Base-by-base conservation (phyloP, 2,329 filamentous ascomycete genomes). In the Periconia digitata region DNA sequence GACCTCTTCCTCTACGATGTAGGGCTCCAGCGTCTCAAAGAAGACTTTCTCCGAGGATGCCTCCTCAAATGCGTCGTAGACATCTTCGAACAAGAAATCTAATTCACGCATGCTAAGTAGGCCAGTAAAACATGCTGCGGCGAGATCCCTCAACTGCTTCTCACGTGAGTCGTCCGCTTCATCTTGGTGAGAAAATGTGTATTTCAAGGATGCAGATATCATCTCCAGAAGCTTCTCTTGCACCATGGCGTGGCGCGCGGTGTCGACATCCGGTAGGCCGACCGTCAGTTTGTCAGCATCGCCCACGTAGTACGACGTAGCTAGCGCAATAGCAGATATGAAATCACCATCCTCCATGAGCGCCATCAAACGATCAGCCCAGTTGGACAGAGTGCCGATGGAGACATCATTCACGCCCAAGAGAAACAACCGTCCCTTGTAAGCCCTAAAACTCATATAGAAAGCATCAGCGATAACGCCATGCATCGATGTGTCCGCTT, bases 321-420 rank as follows among this genome's bases (percentile, higher is more conserved):
- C 95, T 49, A 99, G 79, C 55, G 87, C 83, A 51, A 99, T 96
- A 1, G 94, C 92, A 12, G 85, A 88, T 55, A 99, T 88, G 64
- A 95, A 96, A 71, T 97, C 91, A n/a, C 94, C 94, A 47, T 91
- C 84, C 68, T 97, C 92, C 89, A 99, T 96, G 59, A 97, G 79
- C 0, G 92, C 92, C 56, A 96, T 85, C 16, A 99, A 77, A 35
- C 94, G 82, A 70, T 99, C 94, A 2, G 94, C 92, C 94, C 94
- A 99, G 59, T 99, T 99, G 0, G 94, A 97, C 27, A 99, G 74
- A 4, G 88, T 89, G 2, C 94, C 94, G 40, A 97, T 89, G 0
- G 90, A 90, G 35, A 96, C 78, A 64, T 97, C 92, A 64, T 92
- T 94, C 74, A 92, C 92, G n/a, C 94, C 92, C 8, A 99, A 79